Evolutionary conservation across 441 rosid species (phyloP).

Genomic region (Populus trichocarpa): DNA sequence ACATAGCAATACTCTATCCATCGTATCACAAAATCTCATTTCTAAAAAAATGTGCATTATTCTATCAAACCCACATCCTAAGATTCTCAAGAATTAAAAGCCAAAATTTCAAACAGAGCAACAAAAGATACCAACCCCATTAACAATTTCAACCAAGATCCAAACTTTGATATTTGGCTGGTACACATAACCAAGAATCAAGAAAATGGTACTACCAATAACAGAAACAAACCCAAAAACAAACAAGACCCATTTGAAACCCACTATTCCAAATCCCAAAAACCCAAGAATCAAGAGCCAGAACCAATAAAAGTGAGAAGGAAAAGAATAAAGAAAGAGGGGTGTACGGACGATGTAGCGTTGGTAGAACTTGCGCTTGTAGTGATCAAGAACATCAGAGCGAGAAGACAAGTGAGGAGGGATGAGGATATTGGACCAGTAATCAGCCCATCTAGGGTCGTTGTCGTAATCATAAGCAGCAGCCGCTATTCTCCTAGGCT

Average conservation of each 20-base stretch:
- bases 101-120: not conserved
- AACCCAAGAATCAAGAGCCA: not conserved
- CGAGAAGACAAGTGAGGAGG: conserved; percentile 93
- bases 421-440: conserved; percentile 92
- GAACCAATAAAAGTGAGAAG: not conserved
- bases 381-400: conserved; percentile 81
- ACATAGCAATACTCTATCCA: not conserved
- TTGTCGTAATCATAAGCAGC: conserved; percentile 85
- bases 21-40: not conserved
- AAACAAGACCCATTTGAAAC: conserved; percentile 6
- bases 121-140: not conserved
- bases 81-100: not conserved
- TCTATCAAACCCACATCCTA: not conserved
- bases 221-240: not conserved
- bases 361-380: conserved; percentile 96
- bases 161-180: not conserved
- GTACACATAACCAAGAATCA: not conserved
- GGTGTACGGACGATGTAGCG: conserved; percentile 63
- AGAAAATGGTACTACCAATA: not conserved
- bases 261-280: conserved; percentile 5
- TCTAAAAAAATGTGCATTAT: not conserved
- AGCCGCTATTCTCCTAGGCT: conserved; percentile 73
- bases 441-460: conserved; percentile 87
- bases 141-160: not conserved
- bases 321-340: not conserved